These are phyloP conservation scores for Penicillium sp. DNA, from an alignment of 2,329 filamentous ascomycete genomes.

Conservation along the genomic window DNA sequence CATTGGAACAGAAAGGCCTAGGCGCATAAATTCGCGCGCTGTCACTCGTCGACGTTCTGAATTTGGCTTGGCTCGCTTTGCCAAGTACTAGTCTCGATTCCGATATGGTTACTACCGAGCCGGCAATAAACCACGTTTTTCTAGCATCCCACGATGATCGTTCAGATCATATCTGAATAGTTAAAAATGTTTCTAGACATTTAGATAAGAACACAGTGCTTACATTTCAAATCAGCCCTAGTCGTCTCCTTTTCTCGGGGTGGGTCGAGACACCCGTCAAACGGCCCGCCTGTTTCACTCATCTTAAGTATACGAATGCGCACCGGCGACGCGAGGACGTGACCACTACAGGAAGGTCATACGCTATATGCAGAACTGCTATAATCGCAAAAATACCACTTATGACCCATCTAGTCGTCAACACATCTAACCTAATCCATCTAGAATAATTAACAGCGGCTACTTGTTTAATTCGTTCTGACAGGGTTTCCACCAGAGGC, in stretches of 20 bases:
- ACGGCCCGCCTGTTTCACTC: neutral
- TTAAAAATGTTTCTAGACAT: no score
- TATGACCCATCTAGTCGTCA: neutral
- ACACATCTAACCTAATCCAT: neutral
- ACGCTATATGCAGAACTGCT: neutral
- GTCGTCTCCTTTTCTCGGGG: neutral
- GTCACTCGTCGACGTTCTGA: neutral
- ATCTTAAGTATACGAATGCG: no score
- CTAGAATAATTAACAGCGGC: neutral
- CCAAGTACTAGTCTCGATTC: neutral
- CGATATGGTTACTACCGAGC: neutral
- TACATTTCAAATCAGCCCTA: neutral
- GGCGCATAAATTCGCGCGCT: neutral
- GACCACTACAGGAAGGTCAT: neutral
- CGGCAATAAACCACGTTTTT: constrained; percentile 1
- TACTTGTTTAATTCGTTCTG: neutral
- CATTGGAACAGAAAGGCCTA: neutral
- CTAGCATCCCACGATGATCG: neutral
- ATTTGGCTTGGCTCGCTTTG: neutral
- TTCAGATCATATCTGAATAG: neutral
- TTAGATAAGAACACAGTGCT: no score
- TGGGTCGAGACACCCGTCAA: neutral
- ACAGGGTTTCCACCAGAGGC: neutral
- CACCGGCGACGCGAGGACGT: no score
- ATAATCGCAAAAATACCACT: no score